phyloP scores from a whole-genome alignment of 148 eudicot species.

The Cornus florida region DNA sequence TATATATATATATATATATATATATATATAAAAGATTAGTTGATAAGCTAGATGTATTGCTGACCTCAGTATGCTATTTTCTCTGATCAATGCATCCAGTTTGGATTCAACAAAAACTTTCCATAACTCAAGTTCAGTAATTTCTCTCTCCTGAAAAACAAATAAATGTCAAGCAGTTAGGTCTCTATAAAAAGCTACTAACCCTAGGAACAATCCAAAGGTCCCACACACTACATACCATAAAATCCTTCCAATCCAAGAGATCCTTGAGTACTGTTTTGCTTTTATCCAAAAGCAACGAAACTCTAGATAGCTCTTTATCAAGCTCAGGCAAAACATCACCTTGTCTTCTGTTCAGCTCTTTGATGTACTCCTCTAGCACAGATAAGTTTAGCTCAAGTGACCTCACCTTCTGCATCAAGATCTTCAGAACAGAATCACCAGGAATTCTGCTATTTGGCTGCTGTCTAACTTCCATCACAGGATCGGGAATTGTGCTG shows the following conservation, averaged over 20 bases:
- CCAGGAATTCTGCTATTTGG: slow-evolving; percentile 69
- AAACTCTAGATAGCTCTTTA: slow-evolving; percentile 51
- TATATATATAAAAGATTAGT: background rate
- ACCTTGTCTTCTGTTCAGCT: slow-evolving; percentile 62
- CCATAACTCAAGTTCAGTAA: slow-evolving; percentile 60
- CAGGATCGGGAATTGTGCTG: slow-evolving; percentile 49
- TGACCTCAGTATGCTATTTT: slow-evolving; percentile 68
- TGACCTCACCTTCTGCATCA: slow-evolving; percentile 86
- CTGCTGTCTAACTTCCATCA: slow-evolving; percentile 41
- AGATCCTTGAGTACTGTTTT: slow-evolving; percentile 56
- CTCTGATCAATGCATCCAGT: slow-evolving; percentile 55
- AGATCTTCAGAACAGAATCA: slow-evolving; percentile 75
- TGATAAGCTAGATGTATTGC: slow-evolving; percentile 9
- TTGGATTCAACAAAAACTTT: slow-evolving; percentile 55
- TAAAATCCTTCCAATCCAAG: slow-evolving; percentile 65
- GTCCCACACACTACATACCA: slow-evolving; percentile 35
- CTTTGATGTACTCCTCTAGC: slow-evolving; percentile 77
- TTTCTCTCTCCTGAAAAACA: slow-evolving; percentile 56
- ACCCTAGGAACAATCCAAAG: background rate
- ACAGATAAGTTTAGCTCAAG: slow-evolving; percentile 71
- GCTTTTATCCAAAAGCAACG: slow-evolving; percentile 49
- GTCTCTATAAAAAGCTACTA: background rate
- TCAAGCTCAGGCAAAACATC: slow-evolving; percentile 65
- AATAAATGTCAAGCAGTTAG: background rate
- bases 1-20: background rate